phyloP scores from a whole-genome alignment of 371 early-diverging fungal genomes.

The Apophysomyces variabilis region DNA sequence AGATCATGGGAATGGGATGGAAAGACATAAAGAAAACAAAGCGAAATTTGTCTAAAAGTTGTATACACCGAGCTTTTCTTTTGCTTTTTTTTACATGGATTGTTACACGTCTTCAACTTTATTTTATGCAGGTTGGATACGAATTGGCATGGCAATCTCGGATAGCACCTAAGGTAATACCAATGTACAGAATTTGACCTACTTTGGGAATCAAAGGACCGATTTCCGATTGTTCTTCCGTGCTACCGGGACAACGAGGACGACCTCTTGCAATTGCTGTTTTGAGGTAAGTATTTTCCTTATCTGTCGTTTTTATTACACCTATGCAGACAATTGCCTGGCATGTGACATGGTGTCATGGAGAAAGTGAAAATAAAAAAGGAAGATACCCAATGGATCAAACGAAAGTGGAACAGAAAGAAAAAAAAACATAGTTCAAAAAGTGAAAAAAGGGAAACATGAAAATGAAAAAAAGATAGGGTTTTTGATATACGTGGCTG shows the following conservation, averaged over 20 bases:
- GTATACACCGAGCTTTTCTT: too few relatives aligned
- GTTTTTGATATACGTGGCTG: too few relatives aligned
- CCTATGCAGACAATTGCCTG: neutral
- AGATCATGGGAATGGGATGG: neutral
- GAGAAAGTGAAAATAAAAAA: neutral
- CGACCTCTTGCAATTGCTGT: neutral
- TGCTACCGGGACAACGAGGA: neutral
- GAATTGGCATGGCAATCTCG: too few relatives aligned
- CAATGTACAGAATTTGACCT: neutral
- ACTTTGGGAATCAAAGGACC: neutral
- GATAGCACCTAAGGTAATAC: neutral
- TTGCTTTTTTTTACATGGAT: too few relatives aligned
- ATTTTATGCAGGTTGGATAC: too few relatives aligned
- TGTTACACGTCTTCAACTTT: too few relatives aligned
- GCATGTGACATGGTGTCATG: neutral
- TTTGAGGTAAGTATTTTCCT: constrained; percentile 8
- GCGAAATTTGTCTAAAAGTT: too few relatives aligned
- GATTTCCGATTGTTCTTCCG: constrained; percentile 10
- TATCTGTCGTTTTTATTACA: neutral
- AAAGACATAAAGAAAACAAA: too few relatives aligned
- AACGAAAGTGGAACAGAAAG: too few relatives aligned
- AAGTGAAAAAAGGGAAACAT: neutral
- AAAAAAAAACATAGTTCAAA: too few relatives aligned
- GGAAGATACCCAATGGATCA: neutral
- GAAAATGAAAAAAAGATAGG: neutral